These are phyloP conservation scores for Fusarium bactridioides DNA, from an alignment of 2,329 filamentous ascomycete species.

Conservation along the genomic window DNA sequence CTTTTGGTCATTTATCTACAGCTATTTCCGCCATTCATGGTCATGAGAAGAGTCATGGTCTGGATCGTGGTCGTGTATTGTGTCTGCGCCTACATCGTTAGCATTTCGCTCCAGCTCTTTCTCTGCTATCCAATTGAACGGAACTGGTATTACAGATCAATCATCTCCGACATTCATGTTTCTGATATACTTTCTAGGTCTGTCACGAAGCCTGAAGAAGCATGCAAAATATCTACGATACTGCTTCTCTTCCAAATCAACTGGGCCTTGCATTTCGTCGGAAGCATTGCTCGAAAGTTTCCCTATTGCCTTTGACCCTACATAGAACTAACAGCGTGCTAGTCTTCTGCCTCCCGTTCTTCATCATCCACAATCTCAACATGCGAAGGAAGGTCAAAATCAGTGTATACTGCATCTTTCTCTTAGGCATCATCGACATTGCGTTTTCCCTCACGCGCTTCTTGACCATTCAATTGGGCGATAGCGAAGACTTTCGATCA, in stretches of 20 bases:
- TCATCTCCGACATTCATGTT: accelerated
- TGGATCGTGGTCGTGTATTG: constrained; percentile 9
- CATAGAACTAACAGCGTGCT: accelerated
- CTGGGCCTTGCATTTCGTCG: constrained; percentile 19
- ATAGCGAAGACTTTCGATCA: not conserved
- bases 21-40: constrained; percentile 29
- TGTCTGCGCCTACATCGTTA: not conserved
- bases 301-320: accelerated
- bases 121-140: constrained; percentile 17
- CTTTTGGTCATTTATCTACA: constrained; percentile 27
- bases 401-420: constrained; percentile 24
- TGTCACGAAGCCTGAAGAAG: not conserved
- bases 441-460: constrained; percentile 31
- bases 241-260: constrained; percentile 1
- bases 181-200: not conserved
- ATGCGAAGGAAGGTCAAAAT: constrained; percentile 16
- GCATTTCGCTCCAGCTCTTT: constrained; percentile 2
- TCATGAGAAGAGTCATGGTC: not conserved
- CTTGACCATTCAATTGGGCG: constrained; percentile 8
- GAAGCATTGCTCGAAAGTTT: constrained; percentile 13
- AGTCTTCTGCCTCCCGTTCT: constrained; percentile 20
- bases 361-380: constrained; percentile 15
- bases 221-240: not conserved
- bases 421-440: constrained; percentile 29
- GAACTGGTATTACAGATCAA: constrained; percentile 12